phyloP scores from a whole-genome alignment of 495 filamentous ascomycete species.

The Daldinia childiae region DNA sequence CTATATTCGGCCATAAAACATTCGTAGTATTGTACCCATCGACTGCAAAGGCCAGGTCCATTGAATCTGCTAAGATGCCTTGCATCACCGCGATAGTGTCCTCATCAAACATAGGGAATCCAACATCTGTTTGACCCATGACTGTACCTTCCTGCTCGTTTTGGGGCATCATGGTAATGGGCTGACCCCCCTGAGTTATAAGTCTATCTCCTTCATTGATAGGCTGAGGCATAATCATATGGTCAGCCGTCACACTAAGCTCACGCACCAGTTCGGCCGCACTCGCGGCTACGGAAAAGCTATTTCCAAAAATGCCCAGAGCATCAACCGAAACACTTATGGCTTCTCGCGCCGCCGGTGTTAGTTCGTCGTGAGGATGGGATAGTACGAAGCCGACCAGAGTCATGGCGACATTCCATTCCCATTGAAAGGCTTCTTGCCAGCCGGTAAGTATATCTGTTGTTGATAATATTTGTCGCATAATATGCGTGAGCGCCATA shows the following conservation, averaged over 20 bases:
- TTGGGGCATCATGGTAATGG: constrained; percentile 2
- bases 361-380: constrained; percentile 46
- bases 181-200: not conserved
- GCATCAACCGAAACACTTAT: constrained; percentile 52
- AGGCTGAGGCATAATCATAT: constrained; percentile 6
- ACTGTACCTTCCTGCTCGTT: not conserved
- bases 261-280: constrained; percentile 52
- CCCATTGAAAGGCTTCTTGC: constrained; percentile 61
- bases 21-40: constrained; percentile 24
- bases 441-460: constrained; percentile 59
- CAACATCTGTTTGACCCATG: not conserved
- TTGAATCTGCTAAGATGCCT: constrained; percentile 23
- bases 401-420: constrained; percentile 63
- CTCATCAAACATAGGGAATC: constrained; percentile 19
- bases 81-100: constrained; percentile 28
- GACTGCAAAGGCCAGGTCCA: constrained; percentile 29
- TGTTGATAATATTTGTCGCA: constrained; percentile 57
- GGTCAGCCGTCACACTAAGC: constrained; percentile 31
- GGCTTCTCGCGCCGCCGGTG: constrained; percentile 47
- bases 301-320: constrained; percentile 57
- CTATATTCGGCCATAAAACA: constrained; percentile 20
- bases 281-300: constrained; percentile 55
- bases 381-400: constrained; percentile 60
- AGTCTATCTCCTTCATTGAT: constrained; percentile 1
- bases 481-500: constrained; percentile 59